phyloP scores from a whole-genome alignment of 2,329 filamentous ascomycete genomes.

The Didymella pinodella region DNA sequence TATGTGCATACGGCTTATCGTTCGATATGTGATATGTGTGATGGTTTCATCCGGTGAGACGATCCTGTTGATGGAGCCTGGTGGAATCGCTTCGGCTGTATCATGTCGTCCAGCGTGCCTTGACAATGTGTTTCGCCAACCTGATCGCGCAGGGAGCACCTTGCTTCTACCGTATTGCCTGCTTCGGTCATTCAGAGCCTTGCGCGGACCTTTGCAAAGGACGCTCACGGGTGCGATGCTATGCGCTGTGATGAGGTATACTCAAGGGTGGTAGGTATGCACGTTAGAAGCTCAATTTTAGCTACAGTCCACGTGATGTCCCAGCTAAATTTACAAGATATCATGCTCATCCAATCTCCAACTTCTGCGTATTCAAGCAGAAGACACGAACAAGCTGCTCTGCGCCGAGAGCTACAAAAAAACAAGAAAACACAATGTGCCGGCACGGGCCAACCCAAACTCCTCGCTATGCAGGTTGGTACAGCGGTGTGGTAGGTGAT shows the following conservation, averaged over 20 bases:
- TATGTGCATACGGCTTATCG: constrained; percentile 21
- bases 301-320: neutral
- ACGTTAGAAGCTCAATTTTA: neutral
- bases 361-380: constrained; percentile 13
- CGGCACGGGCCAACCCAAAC: constrained; percentile 28
- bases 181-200: neutral
- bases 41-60: constrained; percentile 1
- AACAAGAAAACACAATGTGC: constrained; percentile 25
- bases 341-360: constrained; percentile 3
- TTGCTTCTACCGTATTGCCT: neutral
- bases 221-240: no score
- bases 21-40: neutral
- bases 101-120: constrained; percentile 30
- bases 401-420: constrained; percentile 27
- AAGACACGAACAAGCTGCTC: constrained; percentile 21
- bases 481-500: constrained; percentile 25
- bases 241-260: no score
- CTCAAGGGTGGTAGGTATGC: neutral
- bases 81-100: neutral
- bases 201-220: neutral
- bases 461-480: constrained; percentile 47
- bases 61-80: neutral
- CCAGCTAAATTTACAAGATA: constrained; percentile 18
- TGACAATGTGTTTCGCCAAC: constrained; percentile 7
- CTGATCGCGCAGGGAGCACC: constrained; percentile 1